These are phyloP conservation scores for Globisporangium cylindrosporum DNA, from an alignment of 352 stramenopile genomes.

Conservation along the genomic window DNA sequence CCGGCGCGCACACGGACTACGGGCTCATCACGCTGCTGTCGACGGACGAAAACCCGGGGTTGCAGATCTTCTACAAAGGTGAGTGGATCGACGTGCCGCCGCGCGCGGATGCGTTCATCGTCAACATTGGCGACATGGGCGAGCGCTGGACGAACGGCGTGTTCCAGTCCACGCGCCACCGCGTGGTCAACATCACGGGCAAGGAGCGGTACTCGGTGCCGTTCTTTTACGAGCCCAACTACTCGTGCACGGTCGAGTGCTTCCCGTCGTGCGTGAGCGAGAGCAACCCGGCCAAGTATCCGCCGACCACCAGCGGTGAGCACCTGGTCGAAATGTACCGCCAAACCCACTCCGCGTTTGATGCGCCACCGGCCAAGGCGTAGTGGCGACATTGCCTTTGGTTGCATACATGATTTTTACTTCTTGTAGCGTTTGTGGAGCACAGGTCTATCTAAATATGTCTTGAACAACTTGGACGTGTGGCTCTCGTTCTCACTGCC, in stretches of 20 bases:
- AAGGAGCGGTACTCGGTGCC: constrained; percentile 73
- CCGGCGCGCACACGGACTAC: constrained; percentile 77
- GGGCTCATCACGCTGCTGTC: constrained; percentile 67
- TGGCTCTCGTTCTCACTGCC: background rate
- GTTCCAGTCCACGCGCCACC: constrained; percentile 65
- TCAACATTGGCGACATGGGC: constrained; percentile 76
- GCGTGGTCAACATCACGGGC: constrained; percentile 57
- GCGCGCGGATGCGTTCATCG: constrained; percentile 50
- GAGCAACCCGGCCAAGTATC: constrained; percentile 49
- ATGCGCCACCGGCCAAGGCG: constrained; percentile 12
- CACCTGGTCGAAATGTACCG: constrained; percentile 78
- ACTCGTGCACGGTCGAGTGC: constrained; percentile 57
- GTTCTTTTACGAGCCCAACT: constrained; percentile 81
- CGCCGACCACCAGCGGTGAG: constrained; percentile 66
- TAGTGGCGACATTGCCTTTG: background rate
- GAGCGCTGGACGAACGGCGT: constrained; percentile 72
- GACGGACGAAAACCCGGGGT: constrained; percentile 49
- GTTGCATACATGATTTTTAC: background rate
- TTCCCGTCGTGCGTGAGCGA: constrained; percentile 56
- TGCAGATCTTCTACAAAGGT: constrained; percentile 56
- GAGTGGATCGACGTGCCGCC: constrained; percentile 65
- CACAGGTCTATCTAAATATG: background rate
- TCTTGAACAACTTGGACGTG: background rate
- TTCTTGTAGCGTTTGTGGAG: background rate
- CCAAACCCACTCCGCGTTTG: constrained; percentile 60